These are phyloP conservation scores for Inonotus hispidus DNA, from an alignment of 1,284 basidiomycete genomes.

Conservation along the genomic window DNA sequence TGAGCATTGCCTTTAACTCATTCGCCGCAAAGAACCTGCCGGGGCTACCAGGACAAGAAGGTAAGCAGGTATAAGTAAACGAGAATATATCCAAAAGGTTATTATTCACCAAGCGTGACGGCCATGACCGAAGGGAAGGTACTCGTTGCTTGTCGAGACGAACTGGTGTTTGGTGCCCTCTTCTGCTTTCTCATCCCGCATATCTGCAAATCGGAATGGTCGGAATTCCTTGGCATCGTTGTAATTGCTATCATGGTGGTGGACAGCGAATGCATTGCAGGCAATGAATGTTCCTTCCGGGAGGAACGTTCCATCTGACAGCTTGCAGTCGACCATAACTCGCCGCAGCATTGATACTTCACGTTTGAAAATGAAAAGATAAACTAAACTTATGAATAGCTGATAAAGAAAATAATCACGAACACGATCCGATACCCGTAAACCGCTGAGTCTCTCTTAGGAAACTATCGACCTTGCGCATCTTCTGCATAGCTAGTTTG, in stretches of 20 bases:
- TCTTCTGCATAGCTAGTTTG: conserved; percentile 34
- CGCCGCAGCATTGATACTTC: conserved; percentile 30
- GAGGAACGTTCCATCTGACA: conserved; percentile 37
- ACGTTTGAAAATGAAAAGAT: too few relatives aligned
- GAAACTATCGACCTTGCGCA: conserved; percentile 45
- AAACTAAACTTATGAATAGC: too few relatives aligned
- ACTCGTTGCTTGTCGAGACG: conserved; percentile 24
- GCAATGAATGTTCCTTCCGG: conserved; percentile 32
- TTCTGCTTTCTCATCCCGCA: conserved; percentile 26
- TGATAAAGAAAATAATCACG: conserved; percentile 11
- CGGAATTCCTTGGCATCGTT: conserved; percentile 27
- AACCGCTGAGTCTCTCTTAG: conserved; percentile 37
- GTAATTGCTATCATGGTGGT: conserved; percentile 27
- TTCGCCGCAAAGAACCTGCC: conserved; percentile 43
- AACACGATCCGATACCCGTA: conserved; percentile 27
- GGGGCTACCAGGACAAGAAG: conserved; percentile 26
- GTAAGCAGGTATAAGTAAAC: background rate
- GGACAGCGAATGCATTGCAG: conserved; percentile 24
- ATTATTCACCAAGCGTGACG: conserved; percentile 25
- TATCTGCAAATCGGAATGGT: conserved; percentile 33
- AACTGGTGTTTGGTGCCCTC: conserved; percentile 21
- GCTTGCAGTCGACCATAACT: conserved; percentile 33
- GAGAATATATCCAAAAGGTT: background rate
- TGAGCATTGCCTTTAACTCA: conserved; percentile 41
- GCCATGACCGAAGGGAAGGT: conserved; percentile 29